Conservation (phyloP, 176 grass and related monocot species). For the Carex scoparia region DNA sequence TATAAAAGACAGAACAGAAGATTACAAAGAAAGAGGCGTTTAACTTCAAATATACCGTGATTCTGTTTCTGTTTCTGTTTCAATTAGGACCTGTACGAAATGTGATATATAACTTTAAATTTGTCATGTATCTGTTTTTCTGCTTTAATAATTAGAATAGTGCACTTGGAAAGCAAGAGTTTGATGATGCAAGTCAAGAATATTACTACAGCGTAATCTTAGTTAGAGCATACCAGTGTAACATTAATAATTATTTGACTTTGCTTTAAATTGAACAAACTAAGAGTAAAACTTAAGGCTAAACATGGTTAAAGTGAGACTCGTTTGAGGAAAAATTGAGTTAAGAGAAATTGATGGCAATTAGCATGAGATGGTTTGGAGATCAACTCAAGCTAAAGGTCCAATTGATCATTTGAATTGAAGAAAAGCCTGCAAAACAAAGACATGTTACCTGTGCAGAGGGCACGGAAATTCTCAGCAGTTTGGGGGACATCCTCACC, state of each 20-base stretch:
- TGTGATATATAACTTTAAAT: neutral
- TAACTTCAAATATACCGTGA: neutral
- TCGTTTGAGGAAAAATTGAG: neutral
- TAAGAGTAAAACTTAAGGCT: neutral
- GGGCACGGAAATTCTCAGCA: conserved; percentile 79
- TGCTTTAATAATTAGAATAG: neutral
- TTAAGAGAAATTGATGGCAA: neutral
- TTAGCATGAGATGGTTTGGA: neutral
- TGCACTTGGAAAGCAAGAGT: neutral
- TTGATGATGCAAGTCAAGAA: neutral
- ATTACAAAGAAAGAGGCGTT: neutral
- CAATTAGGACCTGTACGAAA: neutral
- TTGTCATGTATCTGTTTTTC: neutral
- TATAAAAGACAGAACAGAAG: neutral
- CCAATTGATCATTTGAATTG: neutral
- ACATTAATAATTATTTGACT: neutral
- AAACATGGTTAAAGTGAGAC: neutral
- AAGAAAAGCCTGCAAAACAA: neutral
- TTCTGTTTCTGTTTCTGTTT: too few species aligned
- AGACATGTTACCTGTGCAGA: conserved; percentile 57
- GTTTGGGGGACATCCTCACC: conserved; percentile 90
- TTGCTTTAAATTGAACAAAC: neutral
- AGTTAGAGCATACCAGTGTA: neutral
- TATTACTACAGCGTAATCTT: neutral
- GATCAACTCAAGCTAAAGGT: neutral